Base-by-base conservation (phyloP, 805 yeast species). In the Saturnispora mendoncae region DNA sequence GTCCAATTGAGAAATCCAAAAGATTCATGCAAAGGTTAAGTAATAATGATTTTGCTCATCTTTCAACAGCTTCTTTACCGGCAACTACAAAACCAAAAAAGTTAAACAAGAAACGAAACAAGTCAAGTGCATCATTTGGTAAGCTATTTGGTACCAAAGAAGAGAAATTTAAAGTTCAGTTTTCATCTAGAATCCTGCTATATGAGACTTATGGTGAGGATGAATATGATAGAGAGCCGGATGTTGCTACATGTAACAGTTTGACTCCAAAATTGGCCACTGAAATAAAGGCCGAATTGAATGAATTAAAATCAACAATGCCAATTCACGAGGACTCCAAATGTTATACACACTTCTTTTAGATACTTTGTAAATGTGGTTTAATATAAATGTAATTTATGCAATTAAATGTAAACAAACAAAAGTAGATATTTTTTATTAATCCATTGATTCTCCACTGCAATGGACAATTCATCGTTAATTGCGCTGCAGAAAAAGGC, bases 211-310 rank as follows among this genome's bases (percentile, higher is more conserved):
- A 82, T 59, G 73, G 80, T 44, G 78, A 79, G 28, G 78, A 74
- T 15, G 96, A 84, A 49, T 90, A 90, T 60, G 97, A 90, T 60
- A 76, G 98, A 53, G 86, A 80, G 49, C 96, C 97, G 0, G 97
- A 87, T 47, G 68, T 79, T 23, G 94, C 95, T 3, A 87, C 97
- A 2, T 90, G 97, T 63, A 86, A 88, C 60, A 86, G 81, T 56
- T 68, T 87, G 58, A 87, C 95, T 1, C 95, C 97, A 5, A 68
- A 72, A 43, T 63, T 87, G 56, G 96, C 97, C 0, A 87, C 84
- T 58, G 76, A 75, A 60, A 86, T 90, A 52, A 82, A 80, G 61
- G 83, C 80, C 29, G 97, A 90, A 60, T 66, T 90, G 56, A 88
- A 92, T 60, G 72, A 68, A 40, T 63, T 87, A 55, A 88, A 86